These are phyloP conservation scores for Cyclostephanos tholiformis DNA, from an alignment of 108 stramenopile genomes.

Conservation along the genomic window DNA sequence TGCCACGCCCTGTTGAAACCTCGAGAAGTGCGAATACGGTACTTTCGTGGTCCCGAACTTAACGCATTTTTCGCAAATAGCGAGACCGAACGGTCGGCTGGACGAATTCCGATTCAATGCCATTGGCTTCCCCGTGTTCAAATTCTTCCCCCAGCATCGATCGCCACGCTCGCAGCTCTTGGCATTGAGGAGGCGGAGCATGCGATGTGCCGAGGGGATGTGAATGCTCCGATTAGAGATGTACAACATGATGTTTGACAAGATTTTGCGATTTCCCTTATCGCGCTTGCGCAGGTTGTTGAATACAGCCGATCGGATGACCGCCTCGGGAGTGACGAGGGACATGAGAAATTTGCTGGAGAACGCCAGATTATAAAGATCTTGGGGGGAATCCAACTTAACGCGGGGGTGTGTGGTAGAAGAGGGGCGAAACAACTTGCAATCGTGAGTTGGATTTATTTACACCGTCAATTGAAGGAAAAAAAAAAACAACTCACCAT, in stretches of 20 bases:
- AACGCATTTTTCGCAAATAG: slow-evolving; percentile 47
- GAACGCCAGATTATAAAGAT: slow-evolving; percentile 31
- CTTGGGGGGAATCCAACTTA: slow-evolving; percentile 30
- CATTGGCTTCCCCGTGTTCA: slow-evolving; percentile 31
- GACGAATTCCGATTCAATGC: slow-evolving; percentile 9
- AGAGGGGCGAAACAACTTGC: background rate
- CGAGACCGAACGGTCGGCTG: slow-evolving; percentile 38
- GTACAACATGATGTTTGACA: slow-evolving; percentile 35
- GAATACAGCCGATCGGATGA: slow-evolving; percentile 46
- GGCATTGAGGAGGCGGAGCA: slow-evolving; percentile 43
- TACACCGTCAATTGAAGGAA: background rate
- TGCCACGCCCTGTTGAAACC: slow-evolving; percentile 30
- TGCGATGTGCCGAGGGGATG: slow-evolving; percentile 33
- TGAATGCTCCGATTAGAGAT: slow-evolving; percentile 42
- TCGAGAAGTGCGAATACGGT: slow-evolving; percentile 26
- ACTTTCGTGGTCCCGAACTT: slow-evolving; percentile 43
- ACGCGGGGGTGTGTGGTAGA: background rate
- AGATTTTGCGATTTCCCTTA: slow-evolving; percentile 21
- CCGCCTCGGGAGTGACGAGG: slow-evolving; percentile 35
- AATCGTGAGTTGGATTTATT: background rate
- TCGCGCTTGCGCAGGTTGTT: slow-evolving; percentile 38
- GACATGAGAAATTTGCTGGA: slow-evolving; percentile 24
- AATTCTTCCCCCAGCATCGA: slow-evolving; percentile 47
- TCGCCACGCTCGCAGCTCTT: slow-evolving; percentile 47
- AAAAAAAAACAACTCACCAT: slow-evolving; percentile 5